A percentile compares a stretch with the other conserved stretches of the same genome.
Conservation (phyloP, 192 early-diverging fungal species). For the Backusella macrospora region DNA sequence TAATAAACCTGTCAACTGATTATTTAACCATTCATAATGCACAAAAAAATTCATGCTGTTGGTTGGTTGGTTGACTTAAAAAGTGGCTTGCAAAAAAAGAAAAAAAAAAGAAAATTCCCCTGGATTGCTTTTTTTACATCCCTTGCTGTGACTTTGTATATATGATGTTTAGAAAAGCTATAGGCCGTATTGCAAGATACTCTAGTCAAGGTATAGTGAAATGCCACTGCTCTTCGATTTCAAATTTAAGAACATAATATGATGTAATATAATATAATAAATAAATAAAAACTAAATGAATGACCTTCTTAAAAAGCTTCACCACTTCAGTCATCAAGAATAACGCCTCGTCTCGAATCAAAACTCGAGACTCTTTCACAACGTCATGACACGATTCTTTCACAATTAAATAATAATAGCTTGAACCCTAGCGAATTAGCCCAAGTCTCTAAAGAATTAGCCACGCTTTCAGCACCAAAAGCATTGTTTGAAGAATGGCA, state of each 20-base stretch:
- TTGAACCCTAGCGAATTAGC: slow-evolving; percentile 20
- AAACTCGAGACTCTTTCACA: slow-evolving; percentile 26
- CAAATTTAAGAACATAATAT: neutral
- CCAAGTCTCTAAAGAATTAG: slow-evolving; percentile 28
- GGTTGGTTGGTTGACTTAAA: neutral
- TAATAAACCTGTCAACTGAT: too few species aligned
- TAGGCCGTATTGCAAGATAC: neutral
- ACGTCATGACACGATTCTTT: slow-evolving; percentile 31
- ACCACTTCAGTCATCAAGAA: slow-evolving; percentile 23
- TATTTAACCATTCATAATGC: too few species aligned
- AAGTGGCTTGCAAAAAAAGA: slow-evolving; percentile 1
- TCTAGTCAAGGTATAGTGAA: slow-evolving; percentile 1
- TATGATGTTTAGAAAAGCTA: slow-evolving; percentile 5
- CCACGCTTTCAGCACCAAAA: slow-evolving; percentile 17
- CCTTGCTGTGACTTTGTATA: neutral
- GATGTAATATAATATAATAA: neutral
- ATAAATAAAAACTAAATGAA: neutral
- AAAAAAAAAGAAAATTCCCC: neutral
- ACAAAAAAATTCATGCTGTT: neutral
- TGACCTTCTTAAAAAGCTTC: neutral
- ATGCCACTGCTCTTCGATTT: too few species aligned
- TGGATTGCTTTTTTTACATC: neutral
- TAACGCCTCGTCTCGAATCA: slow-evolving; percentile 29
- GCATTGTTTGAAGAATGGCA: slow-evolving; percentile 33
- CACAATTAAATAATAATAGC: slow-evolving; percentile 27